Percentiles rank a stretch among this genome's conserved stretches.
These are phyloP conservation scores for Fusarium keratoplasticum DNA, from an alignment of 2,329 filamentous ascomycete species.

Conservation along the genomic window DNA sequence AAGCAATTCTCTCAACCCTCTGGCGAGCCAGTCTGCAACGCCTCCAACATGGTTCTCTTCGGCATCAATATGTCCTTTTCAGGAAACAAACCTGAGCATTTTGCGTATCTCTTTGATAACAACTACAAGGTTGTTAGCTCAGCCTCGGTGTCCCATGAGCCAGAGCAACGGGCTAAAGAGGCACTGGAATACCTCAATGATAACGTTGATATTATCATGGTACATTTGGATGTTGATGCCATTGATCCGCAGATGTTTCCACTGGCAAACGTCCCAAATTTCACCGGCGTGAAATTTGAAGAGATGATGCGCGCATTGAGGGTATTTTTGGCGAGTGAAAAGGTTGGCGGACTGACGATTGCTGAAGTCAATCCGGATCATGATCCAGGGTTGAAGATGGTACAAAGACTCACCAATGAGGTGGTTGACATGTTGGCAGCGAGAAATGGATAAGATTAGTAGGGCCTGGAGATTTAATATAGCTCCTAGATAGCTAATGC, in stretches of 20 bases:
- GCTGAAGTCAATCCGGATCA: constrained; percentile 40
- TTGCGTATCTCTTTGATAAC: constrained; percentile 36
- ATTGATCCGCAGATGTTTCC: constrained; percentile 36
- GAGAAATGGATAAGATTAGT: background rate
- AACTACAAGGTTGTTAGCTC: constrained; percentile 37
- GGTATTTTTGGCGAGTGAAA: constrained; percentile 8
- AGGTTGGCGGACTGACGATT: constrained; percentile 26
- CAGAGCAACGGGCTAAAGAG: constrained; percentile 23
- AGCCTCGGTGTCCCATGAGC: constrained; percentile 11
- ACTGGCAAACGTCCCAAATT: constrained; percentile 34
- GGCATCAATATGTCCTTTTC: constrained; percentile 35
- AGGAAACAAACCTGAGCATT: constrained; percentile 36
- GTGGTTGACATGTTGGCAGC: constrained; percentile 14
- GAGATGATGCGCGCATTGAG: constrained; percentile 34
- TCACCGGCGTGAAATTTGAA: constrained; percentile 34
- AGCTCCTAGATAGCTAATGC: no score
- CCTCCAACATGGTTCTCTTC: constrained; percentile 33
- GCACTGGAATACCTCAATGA: constrained; percentile 24
- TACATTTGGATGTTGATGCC: constrained; percentile 37
- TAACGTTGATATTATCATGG: constrained; percentile 33
- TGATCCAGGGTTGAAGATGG: constrained; percentile 29
- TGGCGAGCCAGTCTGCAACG: constrained; percentile 29
- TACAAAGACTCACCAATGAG: constrained; percentile 11
- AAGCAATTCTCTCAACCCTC: constrained; percentile 30
- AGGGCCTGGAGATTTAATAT: background rate